phyloP scores from a whole-genome alignment of 1,284 basidiomycete species.

The Schizophyllum commune region DNA sequence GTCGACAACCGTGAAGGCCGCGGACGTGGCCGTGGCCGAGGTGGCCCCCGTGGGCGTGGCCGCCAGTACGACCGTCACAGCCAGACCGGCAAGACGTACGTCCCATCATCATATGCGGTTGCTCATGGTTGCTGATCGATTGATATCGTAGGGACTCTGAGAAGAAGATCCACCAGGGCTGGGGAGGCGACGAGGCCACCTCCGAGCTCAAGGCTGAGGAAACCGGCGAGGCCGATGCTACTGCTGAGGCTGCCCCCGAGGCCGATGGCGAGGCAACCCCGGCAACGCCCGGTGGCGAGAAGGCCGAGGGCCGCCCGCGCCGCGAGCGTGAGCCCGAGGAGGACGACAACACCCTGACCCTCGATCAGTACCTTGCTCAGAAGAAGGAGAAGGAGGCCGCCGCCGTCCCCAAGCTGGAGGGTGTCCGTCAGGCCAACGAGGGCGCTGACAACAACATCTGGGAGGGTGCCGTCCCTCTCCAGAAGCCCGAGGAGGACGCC shows the following conservation, averaged over 20 bases:
- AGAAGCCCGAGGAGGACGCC: slow-evolving; percentile 53
- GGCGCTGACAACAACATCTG: slow-evolving; percentile 51
- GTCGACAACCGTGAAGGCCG: slow-evolving; percentile 37
- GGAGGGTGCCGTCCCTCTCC: slow-evolving; percentile 56
- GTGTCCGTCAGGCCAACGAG: slow-evolving; percentile 59
- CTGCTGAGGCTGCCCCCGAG: slow-evolving; percentile 32
- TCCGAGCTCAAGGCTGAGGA: slow-evolving; percentile 74
- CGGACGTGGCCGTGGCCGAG: slow-evolving; percentile 35
- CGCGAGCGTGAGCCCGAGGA: slow-evolving; percentile 66
- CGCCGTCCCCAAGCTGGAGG: slow-evolving; percentile 62
- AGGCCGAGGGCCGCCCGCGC: slow-evolving; percentile 34
- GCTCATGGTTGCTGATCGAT: slow-evolving; percentile 7
- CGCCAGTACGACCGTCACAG: slow-evolving; percentile 78
- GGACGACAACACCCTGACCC: slow-evolving; percentile 87
- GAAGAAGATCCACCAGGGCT: slow-evolving; percentile 87
- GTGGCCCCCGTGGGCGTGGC: slow-evolving; percentile 46
- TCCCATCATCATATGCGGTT: slow-evolving; percentile 11
- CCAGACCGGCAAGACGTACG: slow-evolving; percentile 72
- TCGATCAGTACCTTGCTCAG: slow-evolving; percentile 78
- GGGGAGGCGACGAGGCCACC: slow-evolving; percentile 84
- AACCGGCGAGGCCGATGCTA: slow-evolving; percentile 53
- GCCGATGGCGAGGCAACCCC: slow-evolving; percentile 33
- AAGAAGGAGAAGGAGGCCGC: slow-evolving; percentile 51
- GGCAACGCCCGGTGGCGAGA: slow-evolving; percentile 30
- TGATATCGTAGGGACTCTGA: slow-evolving; percentile 71